Evolutionary conservation across 192 early-diverging fungal genomes (phyloP).

Genomic region (Diversispora epigaea): DNA sequence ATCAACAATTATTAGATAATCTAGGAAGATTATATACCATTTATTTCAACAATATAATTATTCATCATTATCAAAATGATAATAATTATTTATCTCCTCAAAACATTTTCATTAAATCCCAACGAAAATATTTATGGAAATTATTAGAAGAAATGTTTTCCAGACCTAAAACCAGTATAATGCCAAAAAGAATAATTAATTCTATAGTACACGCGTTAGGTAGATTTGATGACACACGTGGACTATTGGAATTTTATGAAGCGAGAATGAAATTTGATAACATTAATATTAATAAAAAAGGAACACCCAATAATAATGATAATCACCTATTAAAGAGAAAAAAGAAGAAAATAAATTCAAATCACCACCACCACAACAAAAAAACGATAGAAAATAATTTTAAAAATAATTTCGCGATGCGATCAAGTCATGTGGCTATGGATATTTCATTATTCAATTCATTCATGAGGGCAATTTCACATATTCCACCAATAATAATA

Average conservation of each 20-base stretch:
- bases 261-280: not conserved
- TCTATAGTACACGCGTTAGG: slow-evolving; percentile 14
- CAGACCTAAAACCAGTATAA: slow-evolving; percentile 5
- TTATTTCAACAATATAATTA: not conserved
- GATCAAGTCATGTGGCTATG: not conserved
- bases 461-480: slow-evolving; percentile 18
- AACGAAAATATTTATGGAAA: slow-evolving; percentile 5
- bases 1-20: slow-evolving; percentile 17
- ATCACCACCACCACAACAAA: not conserved
- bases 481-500: no score
- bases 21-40: not conserved
- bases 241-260: slow-evolving; percentile 19
- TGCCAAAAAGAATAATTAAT: slow-evolving; percentile 15
- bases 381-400: not conserved
- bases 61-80: not conserved
- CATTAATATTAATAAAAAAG: not conserved
- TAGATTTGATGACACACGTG: slow-evolving; percentile 4
- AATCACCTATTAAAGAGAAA: not conserved
- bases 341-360: no score
- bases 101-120: not conserved
- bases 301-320: not conserved
- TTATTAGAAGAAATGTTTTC: slow-evolving; percentile 2
- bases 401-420: not conserved
- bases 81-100: not conserved
- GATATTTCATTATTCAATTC: slow-evolving; percentile 17